Percentiles rank a stretch among this genome's conserved stretches.
phyloP scores from a whole-genome alignment of 306 rosid species.

The Dryas octopetala region DNA sequence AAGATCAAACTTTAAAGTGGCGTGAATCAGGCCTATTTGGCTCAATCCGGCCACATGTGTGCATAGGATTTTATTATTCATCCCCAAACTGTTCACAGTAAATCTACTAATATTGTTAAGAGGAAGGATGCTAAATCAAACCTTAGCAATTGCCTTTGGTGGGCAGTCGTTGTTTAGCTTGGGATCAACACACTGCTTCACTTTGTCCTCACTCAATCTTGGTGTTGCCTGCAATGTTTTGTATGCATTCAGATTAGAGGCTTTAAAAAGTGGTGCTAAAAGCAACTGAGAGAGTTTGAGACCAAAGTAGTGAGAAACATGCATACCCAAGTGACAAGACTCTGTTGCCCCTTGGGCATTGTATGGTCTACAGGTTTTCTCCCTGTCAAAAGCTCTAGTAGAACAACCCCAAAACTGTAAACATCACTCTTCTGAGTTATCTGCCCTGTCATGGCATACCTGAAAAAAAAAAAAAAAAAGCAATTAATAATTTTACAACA shows the following conservation, averaged over 20 bases:
- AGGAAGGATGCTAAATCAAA: slow-evolving; percentile 18
- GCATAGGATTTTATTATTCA: too few species aligned
- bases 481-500: too few species aligned
- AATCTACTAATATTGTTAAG: background rate
- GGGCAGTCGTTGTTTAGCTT: slow-evolving; percentile 90
- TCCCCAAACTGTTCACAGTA: background rate
- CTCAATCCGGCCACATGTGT: too few species aligned
- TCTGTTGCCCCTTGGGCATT: slow-evolving; percentile 99
- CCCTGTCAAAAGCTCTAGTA: slow-evolving; percentile 90
- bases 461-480: slow-evolving; percentile 26
- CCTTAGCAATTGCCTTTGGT: slow-evolving; percentile 98
- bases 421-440: slow-evolving; percentile 97
- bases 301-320: background rate
- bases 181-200: slow-evolving; percentile 96
- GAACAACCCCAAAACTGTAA: slow-evolving; percentile 98
- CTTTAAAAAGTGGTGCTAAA: slow-evolving; percentile 6
- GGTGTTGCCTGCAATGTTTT: slow-evolving; percentile 81
- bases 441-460: slow-evolving; percentile 99
- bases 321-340: slow-evolving; percentile 97
- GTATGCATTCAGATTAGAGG: slow-evolving; percentile 5
- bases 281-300: background rate
- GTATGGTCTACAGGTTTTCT: slow-evolving; percentile 98
- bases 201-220: slow-evolving; percentile 97
- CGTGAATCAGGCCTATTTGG: too few species aligned
- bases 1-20: too few species aligned